Base-by-base conservation (phyloP, 129 eudicot species). In the Oenanthe sinensis region DNA sequence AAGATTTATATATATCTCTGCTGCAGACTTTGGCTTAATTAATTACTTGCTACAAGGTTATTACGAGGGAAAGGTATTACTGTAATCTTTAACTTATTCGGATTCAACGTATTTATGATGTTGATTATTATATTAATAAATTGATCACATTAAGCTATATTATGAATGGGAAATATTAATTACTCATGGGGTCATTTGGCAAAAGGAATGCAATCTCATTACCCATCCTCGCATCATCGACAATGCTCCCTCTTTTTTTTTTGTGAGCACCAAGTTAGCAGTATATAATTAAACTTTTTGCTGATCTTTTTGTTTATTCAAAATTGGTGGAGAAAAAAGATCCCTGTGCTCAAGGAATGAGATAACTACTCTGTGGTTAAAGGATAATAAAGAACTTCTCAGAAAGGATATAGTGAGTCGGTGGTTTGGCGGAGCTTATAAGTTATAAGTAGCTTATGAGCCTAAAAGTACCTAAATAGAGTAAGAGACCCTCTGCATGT, bases 1-100 rank as follows among this genome's bases (percentile, higher is more conserved):
- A 81, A 90, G 98, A 80, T 94, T 89, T 62, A 97, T 88, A 30
- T 94, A 94, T 82, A 85, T 94, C 81, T 94, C 98, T 84, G 98
- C 98, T 84, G 91, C 97, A 9, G 98, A 94, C 83, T 94, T 85
- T 79, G 98, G 98, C 15, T 73, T 90, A 65, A 83, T 86, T 47
- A 94, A 94, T 86, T 94, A 94, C 85, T 75, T 90, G 83, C 87
- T 94, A 47, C 92, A 85, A 86, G 98, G 98, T 71, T 94, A 94
- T 83, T 94, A 91, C 50, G 96, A 89, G 8, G 98, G 98, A 60
- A 94, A 94, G 98, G 98, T 94, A 90, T 8, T 70, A 3, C 28
- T 1, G 42, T 67, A 42, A 26, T 43, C 22, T 67, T 22, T n/a
- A 28, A 30, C 8, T 30, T 67, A 13, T 67, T 67, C 11, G 7